Base-by-base conservation (phyloP, 768 basidiomycete genomes). In the Serendipita sp. region DNA sequence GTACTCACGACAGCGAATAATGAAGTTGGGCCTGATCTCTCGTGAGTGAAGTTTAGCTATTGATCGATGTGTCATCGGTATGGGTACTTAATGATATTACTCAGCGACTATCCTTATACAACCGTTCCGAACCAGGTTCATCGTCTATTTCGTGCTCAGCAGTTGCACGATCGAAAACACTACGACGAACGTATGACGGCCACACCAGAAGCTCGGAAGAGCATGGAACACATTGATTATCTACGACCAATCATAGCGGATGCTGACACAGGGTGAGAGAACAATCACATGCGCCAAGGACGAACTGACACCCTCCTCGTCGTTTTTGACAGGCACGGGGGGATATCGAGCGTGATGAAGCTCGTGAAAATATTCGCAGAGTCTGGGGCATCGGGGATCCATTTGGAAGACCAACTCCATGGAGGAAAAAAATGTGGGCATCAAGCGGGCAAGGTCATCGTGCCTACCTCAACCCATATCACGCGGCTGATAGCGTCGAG, bases 121-220 rank as follows among this genome's bases (percentile, higher is more conserved):
- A 95, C 92, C 0, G 91, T 97, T 16, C 93, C 94, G 24, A 95
- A 96, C 70, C 92, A 95, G 71, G 93, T 96, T 0, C 88, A 95
- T 62, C 81, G 90, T 53, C 78, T 96, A 58, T 89, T 90, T 76
- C 88, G 90, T 61, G 89, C 93, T 0, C 94, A 96, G 71, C 87
- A 90, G 68, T 76, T 92, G 62, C 92, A 96, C 70, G 92, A 96
- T 75, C 85, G 83, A 74, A 95, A 94, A 70, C 87, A 93, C 69
- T 92, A 89, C 68, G 90, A 94, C 68, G 90, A 90, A 68, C 82
- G 91, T 33, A 77, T 90, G 74, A 76, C 79, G 14, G 77, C 81
- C 42, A 77, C 83, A 28, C 75, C 78, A 3, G 85, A 85, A 66
- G 78, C 81, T 64, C 79, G 88, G 58, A 78, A 78, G 30, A 83